Base-by-base conservation (phyloP, 495 filamentous ascomycete species). In the Viridothelium virens region DNA sequence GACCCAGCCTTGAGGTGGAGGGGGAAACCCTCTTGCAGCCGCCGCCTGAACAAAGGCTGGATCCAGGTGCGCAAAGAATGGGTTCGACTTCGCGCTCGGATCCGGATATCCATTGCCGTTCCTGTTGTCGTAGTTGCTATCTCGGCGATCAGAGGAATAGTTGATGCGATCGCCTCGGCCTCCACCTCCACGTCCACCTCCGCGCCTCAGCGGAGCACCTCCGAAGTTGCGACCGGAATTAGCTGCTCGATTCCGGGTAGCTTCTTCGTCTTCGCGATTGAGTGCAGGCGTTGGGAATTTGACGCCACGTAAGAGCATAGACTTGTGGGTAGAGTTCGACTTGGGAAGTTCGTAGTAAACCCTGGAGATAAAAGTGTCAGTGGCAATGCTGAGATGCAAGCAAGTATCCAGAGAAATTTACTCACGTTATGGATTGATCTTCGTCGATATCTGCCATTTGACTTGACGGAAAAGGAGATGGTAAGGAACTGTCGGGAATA, bases 291-390 rank as follows among this genome's bases (percentile, higher is more conserved):
- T 77, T 0, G 85, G 79, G 62, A 92, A 83, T 69, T 88, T 85
- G 53, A 92, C 86, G 7, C 94, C 95, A 2, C 90, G 86, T 63
- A 99, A 82, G 34, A 99, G 83, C 90, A 95, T 94, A 7, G 92
- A 96, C 71, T 96, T 97, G 78, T 99, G 94, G 25, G 85, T 77
- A 70, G 89, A 81, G 16, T 78, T 77, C 12, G 83, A 84, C 48
- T 83, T 77, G 0, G 92, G 92, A 75, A 96, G 89, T 38, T 89
- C 84, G 74, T 96, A 99, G 67, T 88, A 76, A 56, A 96, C 89
- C 70, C 90, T 96, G 65, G 14, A 34, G 9, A n/a, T 34, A 39
- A 62, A 7, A 84, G 77, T 67, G 56, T 25, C 16, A 41, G 34
- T 56, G 31, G 3, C 14, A 1, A 46, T 25, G 64, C 38, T 39